Evolutionary conservation across 192 early-diverging fungal species (phyloP).

Genomic region (Umbelopsis isabellina): DNA sequence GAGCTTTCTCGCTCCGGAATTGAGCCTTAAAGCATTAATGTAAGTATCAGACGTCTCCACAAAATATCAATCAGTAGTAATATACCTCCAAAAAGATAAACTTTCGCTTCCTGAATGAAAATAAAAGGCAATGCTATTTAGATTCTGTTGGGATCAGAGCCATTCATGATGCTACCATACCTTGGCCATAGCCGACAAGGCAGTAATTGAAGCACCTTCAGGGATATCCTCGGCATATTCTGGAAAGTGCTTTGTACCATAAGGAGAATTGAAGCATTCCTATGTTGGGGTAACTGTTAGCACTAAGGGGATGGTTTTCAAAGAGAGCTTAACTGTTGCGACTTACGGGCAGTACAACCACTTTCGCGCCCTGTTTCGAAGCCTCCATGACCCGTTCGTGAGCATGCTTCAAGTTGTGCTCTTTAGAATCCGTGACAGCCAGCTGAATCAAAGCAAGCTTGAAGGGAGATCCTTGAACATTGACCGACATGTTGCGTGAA

Average conservation of each 20-base stretch:
- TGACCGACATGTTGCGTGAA: constrained; percentile 2
- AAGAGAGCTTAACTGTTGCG: background rate
- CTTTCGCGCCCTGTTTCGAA: constrained; percentile 74
- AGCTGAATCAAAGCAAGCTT: constrained; percentile 84
- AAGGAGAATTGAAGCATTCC: constrained; percentile 99
- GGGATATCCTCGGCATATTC: constrained; percentile 86
- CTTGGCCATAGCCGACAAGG: constrained; percentile 84
- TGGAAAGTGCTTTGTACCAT: constrained; percentile 91
- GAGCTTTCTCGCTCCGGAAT: constrained; percentile 77
- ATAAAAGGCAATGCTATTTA: background rate
- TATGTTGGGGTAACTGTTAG: constrained; percentile 19
- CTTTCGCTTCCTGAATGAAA: constrained; percentile 63
- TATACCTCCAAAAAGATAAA: constrained; percentile 81
- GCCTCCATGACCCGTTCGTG: constrained; percentile 84
- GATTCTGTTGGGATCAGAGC: background rate
- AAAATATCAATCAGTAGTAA: background rate
- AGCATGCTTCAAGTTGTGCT: constrained; percentile 84
- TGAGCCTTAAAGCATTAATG: constrained; percentile 57
- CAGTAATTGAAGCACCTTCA: constrained; percentile 68
- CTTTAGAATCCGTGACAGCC: constrained; percentile 71
- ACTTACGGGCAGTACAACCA: constrained; percentile 89
- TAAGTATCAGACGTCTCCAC: background rate
- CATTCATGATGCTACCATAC: constrained; percentile 20
- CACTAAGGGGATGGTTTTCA: background rate
- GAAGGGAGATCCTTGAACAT: constrained; percentile 43